Evolutionary conservation across 129 eudicot species (phyloP).

Genomic region (Centrapalus pauciflorus): DNA sequence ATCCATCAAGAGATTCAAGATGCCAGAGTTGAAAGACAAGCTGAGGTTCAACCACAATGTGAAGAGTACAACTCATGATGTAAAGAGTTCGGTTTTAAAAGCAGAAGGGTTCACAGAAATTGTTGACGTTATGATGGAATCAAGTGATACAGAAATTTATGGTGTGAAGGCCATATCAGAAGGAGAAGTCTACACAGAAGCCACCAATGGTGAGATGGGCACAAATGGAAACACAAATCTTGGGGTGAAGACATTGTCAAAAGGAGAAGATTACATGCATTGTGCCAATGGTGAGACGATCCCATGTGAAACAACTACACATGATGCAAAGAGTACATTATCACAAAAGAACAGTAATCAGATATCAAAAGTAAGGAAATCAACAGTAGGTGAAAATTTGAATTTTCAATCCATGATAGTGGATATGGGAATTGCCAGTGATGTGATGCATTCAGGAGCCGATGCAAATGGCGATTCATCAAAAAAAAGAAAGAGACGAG

Average conservation of each 20-base stretch:
- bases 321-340: not conserved
- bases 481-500: constrained; percentile 15
- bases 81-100: constrained; percentile 9
- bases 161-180: constrained; percentile 9
- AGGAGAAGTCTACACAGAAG: not conserved
- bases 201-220: not conserved
- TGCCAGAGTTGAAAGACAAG: not conserved
- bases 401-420: not conserved
- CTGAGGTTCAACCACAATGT: not conserved
- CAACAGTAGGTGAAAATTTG: not conserved
- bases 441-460: constrained; percentile 7
- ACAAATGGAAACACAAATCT: not conserved
- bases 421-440: constrained; percentile 2
- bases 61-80: not conserved
- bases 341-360: not conserved
- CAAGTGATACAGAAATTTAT: constrained; percentile 2
- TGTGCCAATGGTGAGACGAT: not conserved
- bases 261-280: not conserved
- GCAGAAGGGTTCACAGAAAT: constrained; percentile 1
- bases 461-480: constrained; percentile 10
- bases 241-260: not conserved
- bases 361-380: not conserved
- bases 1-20: not conserved
- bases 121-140: constrained; percentile 6
- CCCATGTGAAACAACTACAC: not conserved